Evolutionary conservation across 192 early-diverging fungal genomes (phyloP).

Genomic region (Entomortierella chlamydospora): DNA sequence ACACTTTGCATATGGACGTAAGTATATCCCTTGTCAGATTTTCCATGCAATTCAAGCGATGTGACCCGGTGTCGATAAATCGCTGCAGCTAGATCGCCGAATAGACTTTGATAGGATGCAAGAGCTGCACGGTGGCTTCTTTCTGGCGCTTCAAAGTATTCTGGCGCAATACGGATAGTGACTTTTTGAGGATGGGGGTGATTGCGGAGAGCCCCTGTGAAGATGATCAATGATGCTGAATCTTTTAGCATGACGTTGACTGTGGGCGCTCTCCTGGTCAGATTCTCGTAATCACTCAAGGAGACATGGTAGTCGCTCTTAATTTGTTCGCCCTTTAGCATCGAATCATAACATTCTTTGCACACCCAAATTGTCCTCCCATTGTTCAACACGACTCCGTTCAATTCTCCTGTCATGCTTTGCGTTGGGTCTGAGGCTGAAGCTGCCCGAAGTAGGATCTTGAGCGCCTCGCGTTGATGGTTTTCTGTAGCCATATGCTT

Average conservation of each 20-base stretch:
- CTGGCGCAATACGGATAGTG: constrained; percentile 4
- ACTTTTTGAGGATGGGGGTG: neutral
- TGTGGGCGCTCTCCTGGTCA: neutral
- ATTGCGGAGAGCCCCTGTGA: constrained; percentile 3
- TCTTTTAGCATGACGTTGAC: neutral
- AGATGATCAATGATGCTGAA: constrained; percentile 16
- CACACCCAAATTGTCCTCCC: constrained; percentile 18
- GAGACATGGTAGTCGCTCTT: constrained; percentile 8
- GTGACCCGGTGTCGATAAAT: neutral
- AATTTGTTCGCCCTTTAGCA: constrained; percentile 7
- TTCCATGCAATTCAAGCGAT: neutral
- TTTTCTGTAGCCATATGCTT: constrained; percentile 8
- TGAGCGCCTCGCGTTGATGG: constrained; percentile 12
- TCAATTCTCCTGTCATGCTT: constrained; percentile 23
- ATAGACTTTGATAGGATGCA: neutral
- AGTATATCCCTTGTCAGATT: neutral
- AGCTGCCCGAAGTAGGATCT: constrained; percentile 10
- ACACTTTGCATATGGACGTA: neutral
- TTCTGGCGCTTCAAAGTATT: constrained; percentile 14
- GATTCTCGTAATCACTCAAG: constrained; percentile 7
- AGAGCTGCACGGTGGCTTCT: neutral
- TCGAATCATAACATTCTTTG: constrained; percentile 14
- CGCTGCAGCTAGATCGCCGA: neutral
- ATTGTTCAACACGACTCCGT: constrained; percentile 3
- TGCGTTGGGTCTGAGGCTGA: constrained; percentile 2